Base-by-base conservation (phyloP, 2,329 filamentous ascomycete genomes). In the Pyrenochaeta sp. region DNA sequence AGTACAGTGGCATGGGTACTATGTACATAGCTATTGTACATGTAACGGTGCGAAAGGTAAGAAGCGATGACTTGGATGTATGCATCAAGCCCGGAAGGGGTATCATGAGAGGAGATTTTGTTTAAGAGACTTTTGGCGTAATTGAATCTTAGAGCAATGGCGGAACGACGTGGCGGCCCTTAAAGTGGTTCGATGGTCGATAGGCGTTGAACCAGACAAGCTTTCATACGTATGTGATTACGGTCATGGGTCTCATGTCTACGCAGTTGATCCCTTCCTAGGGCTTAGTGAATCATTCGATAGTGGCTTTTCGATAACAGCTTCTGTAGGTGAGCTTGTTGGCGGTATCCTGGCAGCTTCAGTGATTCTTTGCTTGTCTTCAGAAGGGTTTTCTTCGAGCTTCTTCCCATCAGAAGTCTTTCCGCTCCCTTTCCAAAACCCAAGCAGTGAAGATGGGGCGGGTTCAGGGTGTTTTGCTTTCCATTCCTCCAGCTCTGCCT, bases 401-500 rank as follows among this genome's bases (percentile, higher is more conserved):
- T 59, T 65, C 32, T 69, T 72, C 25, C 65, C 65, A 8, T 55
- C 56, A 22, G 62, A 49, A 27, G 50, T 53, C 37, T 71, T 72
- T 22, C 54, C 57, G 30, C 54, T 71, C 37, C 68, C 67, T 42
- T 68, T 74, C 64, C 64, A 73, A 39, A 76, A 71, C 4, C 70
- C 68, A n/a, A 75, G 54, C 40, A 76, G 50, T 52, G 64, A 64
- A 25, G 68, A 61, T n/a, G 66, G 61, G 5, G 57, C 63, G 7
- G 71, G 64, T 42, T 74, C 67, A 6, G 71, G 63, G 13, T 75
- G 70, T 32, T 63, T 65, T 43, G 78, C 76, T 54, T 80, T 78
- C 43, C 79, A 61, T 48, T 78, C 73, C 52, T 77, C 76, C 27
- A 82, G 66, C 62, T 82, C 77, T 10, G 72, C 71, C 58, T 77